Evolutionary conservation across 2,329 filamentous ascomycete genomes (phyloP), one percentile per base, ranked within the genome.

Genomic region (Aspergillus vadensis): DNA sequence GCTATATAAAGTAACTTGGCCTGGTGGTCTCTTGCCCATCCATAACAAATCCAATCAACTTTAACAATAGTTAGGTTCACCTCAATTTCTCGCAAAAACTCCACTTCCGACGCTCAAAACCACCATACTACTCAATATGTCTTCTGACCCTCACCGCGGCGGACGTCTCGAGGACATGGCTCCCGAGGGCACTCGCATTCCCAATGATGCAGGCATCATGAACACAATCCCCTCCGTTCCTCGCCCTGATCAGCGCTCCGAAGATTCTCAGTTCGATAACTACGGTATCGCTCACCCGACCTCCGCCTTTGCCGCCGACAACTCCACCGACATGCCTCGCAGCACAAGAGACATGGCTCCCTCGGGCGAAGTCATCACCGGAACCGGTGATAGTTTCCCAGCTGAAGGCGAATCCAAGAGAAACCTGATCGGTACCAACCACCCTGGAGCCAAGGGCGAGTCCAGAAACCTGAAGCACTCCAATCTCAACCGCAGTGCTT

Each of bases 181-280:
- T 38, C 54, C 69, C 30, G 60, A 67, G 6, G 76, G 76, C 47
- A 79, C 75, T n/a, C 65, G 60, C 3, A 70, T 82, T 38, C 82
- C 81, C 56, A 74, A 77, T 58, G 80, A 83, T 63, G 80, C 81
- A 43, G 80, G 80, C 57, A 60, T 63, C 47, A 72, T 77, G 64
- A 77, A 77, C 64, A 72, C 72, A 52, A 81, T 84, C 61, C 79
- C 80, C 14, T 83, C 82, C 2, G 76, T 80, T 2, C 76, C 81
- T 23, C 77, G 80, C 6, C 81, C 81, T 1, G 79, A 82, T 64
- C 79, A 84, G 63, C 69, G 71, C 12, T 66, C 69, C 47, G 71
- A 77, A 43, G 68, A 75, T 44, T 48, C 47, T 3, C 62, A 67
- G 48, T 74, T 69, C 58, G 70, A 77, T 49, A 70, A 77, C 43